Evolutionary conservation across 129 eudicot genomes (phyloP), one percentile per base, ranked within the genome.

Genomic region (Calendula officinalis): DNA sequence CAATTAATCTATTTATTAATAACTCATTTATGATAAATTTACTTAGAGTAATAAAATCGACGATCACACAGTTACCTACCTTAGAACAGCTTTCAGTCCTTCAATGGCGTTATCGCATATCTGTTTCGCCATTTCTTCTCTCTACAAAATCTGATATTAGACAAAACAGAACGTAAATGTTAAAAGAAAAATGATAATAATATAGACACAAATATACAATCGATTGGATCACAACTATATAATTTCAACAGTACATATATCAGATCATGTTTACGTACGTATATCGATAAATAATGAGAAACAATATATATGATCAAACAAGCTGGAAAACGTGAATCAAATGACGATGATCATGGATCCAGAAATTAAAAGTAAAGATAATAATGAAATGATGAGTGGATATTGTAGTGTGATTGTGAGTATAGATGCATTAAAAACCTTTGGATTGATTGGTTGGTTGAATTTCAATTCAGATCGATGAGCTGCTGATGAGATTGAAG

Each of bases 101-200:
- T 79, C 86, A 68, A 89, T 86, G 82, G 97, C 95, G 72, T 81
- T 87, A 69, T 86, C 90, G 65, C 60, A 83, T 53, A 80, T 51
- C 62, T 48, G 84, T 7, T 70, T 59, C 30, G 78, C 89, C 95
- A 86, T 86, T 14, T 79, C 77, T 54, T 81, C 83, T 61, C 12
- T 78, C 79, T 74, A 68, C 63, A 35, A 58, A 75, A 40, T 52
- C 62, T 15, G 40, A 63, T 43, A 38, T n/a, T n/a, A n/a, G 16
- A 60, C 10, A 40, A 52, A 52, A 22, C 17, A 36, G 51, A 30
- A 30, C 30, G 8, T 35, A 36, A 53, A 60, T 4, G 7, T 45
- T 45, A 16, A 7, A 14, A 7, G 16, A 6, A 14, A 4, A 50
- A 15, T 16, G 8, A 17, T 5, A 15, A 50, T 50, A 15, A 27